A percentile compares a stretch with the other conserved stretches of the same genome.
Conservation (phyloP, 2,329 filamentous ascomycete species). For the Catunica adiposa region DNA sequence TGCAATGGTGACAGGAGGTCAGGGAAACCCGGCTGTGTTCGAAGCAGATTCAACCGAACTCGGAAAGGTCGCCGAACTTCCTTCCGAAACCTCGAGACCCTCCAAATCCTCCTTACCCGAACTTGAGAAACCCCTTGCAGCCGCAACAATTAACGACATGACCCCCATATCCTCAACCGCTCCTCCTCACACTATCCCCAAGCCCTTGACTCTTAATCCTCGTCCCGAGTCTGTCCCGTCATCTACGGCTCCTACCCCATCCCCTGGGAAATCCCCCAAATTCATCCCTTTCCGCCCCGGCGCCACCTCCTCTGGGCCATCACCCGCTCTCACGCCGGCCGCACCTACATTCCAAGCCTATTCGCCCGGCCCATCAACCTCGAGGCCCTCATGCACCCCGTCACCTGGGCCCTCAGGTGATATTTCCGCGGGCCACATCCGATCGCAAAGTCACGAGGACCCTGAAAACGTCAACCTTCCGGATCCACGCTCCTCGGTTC, state of each 20-base stretch:
- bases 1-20: not conserved
- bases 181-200: not conserved
- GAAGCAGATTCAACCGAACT: not conserved
- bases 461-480: not conserved
- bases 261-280: not conserved
- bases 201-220: not conserved
- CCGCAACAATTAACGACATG: not conserved
- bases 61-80: not conserved
- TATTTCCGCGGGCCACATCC: not conserved
- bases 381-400: no score
- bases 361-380: no score
- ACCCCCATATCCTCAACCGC: not conserved
- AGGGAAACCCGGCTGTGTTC: not conserved
- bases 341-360: no score
- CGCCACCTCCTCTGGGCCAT: not conserved
- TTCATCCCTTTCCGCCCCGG: conserved; percentile 10
- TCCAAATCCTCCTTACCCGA: no score
- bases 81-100: not conserved
- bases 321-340: no score
- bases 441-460: not conserved
- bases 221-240: not conserved
- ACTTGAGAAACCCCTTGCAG: no score
- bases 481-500: not conserved
- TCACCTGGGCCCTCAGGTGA: no score
- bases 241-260: not conserved